These are phyloP conservation scores for Botryotinia globosa DNA, from an alignment of 2,329 filamentous ascomycete species.

Conservation along the genomic window DNA sequence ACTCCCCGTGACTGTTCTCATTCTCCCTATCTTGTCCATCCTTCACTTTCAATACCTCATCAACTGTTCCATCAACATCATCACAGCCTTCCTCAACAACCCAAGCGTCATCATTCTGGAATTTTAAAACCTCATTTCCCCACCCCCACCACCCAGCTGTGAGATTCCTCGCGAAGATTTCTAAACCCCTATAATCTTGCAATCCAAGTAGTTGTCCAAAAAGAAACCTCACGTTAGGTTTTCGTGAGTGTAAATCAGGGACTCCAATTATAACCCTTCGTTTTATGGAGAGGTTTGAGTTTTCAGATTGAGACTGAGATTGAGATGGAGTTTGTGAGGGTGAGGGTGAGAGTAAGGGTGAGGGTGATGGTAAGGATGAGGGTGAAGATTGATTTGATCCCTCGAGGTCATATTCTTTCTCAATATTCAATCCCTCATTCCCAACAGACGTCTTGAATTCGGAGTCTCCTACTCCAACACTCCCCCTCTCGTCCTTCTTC, in stretches of 20 bases:
- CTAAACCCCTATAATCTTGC: conserved; percentile 56
- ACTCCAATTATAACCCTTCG: conserved; percentile 59
- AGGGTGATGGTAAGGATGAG: background rate
- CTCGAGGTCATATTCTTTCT: background rate
- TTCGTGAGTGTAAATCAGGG: conserved; percentile 74
- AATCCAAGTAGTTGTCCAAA: conserved; percentile 54
- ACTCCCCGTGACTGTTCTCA: background rate
- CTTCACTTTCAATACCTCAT: background rate
- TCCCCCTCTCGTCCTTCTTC: background rate
- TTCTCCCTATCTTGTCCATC: background rate
- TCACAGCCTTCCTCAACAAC: background rate
- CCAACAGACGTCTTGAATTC: conserved; percentile 31
- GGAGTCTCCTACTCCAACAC: background rate
- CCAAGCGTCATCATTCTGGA: conserved; percentile 57
- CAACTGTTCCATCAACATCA: background rate
- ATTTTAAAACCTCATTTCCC: conserved; percentile 71
- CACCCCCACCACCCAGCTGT: conserved; percentile 76
- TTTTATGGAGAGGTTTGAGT: no score
- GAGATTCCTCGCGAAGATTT: conserved; percentile 73
- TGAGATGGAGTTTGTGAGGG: no score
- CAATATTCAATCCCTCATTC: conserved; percentile 42
- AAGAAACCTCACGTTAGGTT: conserved; percentile 65
- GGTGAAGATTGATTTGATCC: background rate
- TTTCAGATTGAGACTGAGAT: background rate
- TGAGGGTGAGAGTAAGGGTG: background rate